phyloP scores from a whole-genome alignment of 2,329 filamentous ascomycete genomes.

The Aspergillus sp. region DNA sequence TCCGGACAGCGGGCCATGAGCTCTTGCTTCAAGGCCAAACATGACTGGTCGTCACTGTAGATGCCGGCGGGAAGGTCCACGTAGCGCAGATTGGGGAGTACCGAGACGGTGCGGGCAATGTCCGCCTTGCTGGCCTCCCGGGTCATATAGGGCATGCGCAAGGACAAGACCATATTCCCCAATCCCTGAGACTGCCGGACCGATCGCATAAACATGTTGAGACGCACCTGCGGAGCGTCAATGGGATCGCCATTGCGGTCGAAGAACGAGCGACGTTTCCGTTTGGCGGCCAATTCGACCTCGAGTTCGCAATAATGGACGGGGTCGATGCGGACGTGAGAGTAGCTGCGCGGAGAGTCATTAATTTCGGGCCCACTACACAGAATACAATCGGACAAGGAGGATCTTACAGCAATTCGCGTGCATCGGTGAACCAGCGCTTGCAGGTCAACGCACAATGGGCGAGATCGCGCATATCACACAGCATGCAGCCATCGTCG shows the following conservation, averaged over 20 bases:
- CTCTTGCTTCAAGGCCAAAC: constrained; percentile 75
- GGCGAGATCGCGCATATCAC: constrained; percentile 84
- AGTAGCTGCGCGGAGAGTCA: constrained; percentile 59
- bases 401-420: constrained; percentile 56
- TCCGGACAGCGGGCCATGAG: constrained; percentile 79
- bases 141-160: constrained; percentile 94
- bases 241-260: constrained; percentile 76
- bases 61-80: constrained; percentile 88
- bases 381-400: too few species aligned
- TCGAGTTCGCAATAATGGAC: constrained; percentile 94
- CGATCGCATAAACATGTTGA: constrained; percentile 77
- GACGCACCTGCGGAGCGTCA: constrained; percentile 72
- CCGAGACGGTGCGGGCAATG: constrained; percentile 80
- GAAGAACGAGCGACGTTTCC: constrained; percentile 71
- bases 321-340: constrained; percentile 85
- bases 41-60: constrained; percentile 75
- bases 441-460: constrained; percentile 73
- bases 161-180: constrained; percentile 68
- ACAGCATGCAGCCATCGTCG: constrained; percentile 85
- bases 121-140: constrained; percentile 82
- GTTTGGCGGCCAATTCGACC: constrained; percentile 73
- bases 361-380: constrained; percentile 3
- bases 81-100: constrained; percentile 80
- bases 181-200: constrained; percentile 74
- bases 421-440: constrained; percentile 65